phyloP scores from a whole-genome alignment of 805 yeast genomes.

The Nematodospora valgi region DNA sequence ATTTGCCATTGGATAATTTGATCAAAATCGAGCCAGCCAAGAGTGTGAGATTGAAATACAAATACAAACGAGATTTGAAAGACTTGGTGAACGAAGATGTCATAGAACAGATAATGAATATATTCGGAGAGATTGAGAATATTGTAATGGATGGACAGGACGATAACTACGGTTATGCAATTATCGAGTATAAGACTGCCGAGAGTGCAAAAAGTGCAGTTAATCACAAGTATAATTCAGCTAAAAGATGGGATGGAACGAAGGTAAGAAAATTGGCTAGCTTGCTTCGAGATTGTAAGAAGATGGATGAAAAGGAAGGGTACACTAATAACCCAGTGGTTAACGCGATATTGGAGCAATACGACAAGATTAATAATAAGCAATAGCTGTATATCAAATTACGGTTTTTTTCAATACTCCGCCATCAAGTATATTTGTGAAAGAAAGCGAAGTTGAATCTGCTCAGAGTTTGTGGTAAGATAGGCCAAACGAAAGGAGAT shows the following conservation, averaged over 20 bases:
- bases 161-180: slow-evolving; percentile 36
- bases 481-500: no score
- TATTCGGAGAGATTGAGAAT: slow-evolving; percentile 39
- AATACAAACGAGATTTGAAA: slow-evolving; percentile 33
- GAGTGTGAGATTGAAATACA: slow-evolving; percentile 42
- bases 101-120: slow-evolving; percentile 38
- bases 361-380: slow-evolving; percentile 1
- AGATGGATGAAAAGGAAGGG: neutral
- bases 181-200: slow-evolving; percentile 25
- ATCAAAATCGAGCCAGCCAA: neutral
- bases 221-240: slow-evolving; percentile 41
- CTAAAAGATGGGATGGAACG: slow-evolving; percentile 44
- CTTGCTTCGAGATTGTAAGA: slow-evolving; percentile 35
- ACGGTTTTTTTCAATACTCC: neutral
- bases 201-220: slow-evolving; percentile 33
- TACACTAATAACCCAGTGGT: slow-evolving; percentile 7
- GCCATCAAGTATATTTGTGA: no score
- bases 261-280: slow-evolving; percentile 45
- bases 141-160: slow-evolving; percentile 9
- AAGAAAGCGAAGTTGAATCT: no score
- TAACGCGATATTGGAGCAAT: slow-evolving; percentile 6
- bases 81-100: slow-evolving; percentile 29
- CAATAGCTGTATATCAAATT: neutral
- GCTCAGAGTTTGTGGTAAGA: no score
- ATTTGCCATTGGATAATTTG: slow-evolving; percentile 7